Base-by-base conservation (phyloP, 1,284 basidiomycete species). In the Taiwanofungus camphoratus region DNA sequence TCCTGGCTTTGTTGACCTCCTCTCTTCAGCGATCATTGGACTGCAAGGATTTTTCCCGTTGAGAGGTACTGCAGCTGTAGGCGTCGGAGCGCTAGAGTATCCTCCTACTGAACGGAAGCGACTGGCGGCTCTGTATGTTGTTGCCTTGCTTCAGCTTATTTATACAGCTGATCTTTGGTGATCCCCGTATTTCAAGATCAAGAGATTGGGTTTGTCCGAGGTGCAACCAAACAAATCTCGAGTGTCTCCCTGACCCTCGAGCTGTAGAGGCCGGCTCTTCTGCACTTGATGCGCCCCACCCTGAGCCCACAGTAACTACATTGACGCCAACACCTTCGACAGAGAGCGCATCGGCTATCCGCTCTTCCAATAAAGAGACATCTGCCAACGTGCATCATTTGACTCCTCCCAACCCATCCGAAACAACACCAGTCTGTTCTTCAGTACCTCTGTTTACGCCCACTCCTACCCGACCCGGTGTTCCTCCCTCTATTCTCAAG, bases 11-110 rank as follows among this genome's bases (percentile, higher is more conserved):
- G 29, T 21, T 24, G 16, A 16, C 16, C 12, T 16, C 36, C 19
- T 39, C 13, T 31, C 11, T 20, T 2, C 57, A 86, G 92, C 91
- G 18, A 92, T 96, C 51, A 77, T 93, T 42, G 94, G 91, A 15
- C 73, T 95, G 3, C 87, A 93, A 59, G 86, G 89, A 1, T 93
- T 97, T 66, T 94, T 95, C 63, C 89, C 89, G 44, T 72, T 93
- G 41, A 87, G 84, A 48, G 91, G 92, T 20, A 86, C 93, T 56
- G 84, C 91, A 18, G 83, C 92, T n/a, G 82, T 83, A 24, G 92
- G 92, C 12, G 84, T 96, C 29, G 93, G 92, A 4, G 91, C 90
- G 2, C 73, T 97, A 36, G 89, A 95, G 55, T 84, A 83, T 54
- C 84, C 89, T 5, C 64, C 77, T 20, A 70, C 75, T 5, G 92